Base-by-base conservation (phyloP, 2,329 filamentous ascomycete species). In the Sporothrix dimorphospora region DNA sequence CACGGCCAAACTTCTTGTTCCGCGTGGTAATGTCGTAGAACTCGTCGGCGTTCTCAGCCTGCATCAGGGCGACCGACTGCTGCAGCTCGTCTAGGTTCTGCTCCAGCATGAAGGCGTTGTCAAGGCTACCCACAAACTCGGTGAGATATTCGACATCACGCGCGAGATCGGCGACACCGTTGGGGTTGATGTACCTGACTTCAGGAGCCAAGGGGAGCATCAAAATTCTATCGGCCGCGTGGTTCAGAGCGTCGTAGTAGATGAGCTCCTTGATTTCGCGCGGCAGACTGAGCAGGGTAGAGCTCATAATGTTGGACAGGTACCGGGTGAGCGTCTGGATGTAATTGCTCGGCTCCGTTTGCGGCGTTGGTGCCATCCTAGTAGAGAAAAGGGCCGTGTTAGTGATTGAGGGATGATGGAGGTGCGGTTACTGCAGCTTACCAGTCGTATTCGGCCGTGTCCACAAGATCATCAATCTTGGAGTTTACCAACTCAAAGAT, bases 401-500 rank as follows among this genome's bases (percentile, higher is more conserved):
- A 55, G 53, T 21, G 19, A 30, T 24, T 65, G 78, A 72, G 79
- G 76, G 72, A 70, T 55, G 27, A 19, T 34, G 38, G 34, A 70
- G 61, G 27, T n/a, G 3, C n/a, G n/a, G n/a, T n/a, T n/a, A n/a
- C n/a, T n/a, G 40, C n/a, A 69, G 75, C 82, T 71, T 82, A 90
- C 91, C 96, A 99, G 80, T 98, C 94, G 79, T 99, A 99, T 81
- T 99, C 96, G 42, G 96, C 95, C 0, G 94, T 98, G 77, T 98
- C 95, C 71, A 99, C 92, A 12, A 99, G 87, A 79, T 99, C 96
- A 78, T 98, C 95, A 77, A 99, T 98, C 84, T 99, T 99, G 72
- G 93, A 97, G 82, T 99, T 98, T 75, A 99, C 96, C 0, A 99
- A 88, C 82, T 99, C 97, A 79, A 99, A 99, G 72, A 99, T 98